Evolutionary conservation across 2,329 filamentous ascomycete species (phyloP), one percentile per base, ranked within the genome.

Genomic region (Sclerotiophoma versabilis): DNA sequence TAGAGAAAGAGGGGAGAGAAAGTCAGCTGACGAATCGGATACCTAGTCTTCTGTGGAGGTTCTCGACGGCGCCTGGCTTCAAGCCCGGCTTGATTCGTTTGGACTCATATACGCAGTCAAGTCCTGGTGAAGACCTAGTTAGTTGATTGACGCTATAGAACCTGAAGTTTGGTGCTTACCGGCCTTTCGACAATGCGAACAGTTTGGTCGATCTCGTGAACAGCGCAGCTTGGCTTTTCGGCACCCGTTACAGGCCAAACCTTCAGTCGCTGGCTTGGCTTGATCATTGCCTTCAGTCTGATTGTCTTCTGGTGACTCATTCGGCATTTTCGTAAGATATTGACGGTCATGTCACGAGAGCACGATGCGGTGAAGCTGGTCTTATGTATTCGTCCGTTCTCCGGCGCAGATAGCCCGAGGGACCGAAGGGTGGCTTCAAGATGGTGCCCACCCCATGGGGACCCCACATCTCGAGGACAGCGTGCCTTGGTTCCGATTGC

Each of bases 51-150:
- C 56, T 51, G 27, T 63, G 60, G 2, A 63, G 41, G 34, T 63
- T 61, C 19, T 63, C 60, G 20, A 63, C 54, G n/a, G 60, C 60
- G n/a, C 60, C 60, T 26, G 56, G 29, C 33, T 63, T 63, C 20
- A 63, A 30, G 5, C 60, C 60, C 14, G 60, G 60, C 34, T 60
- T 62, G 27, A 52, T 37, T 11, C 60, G 54, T 32, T 59, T 63
- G 8, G 58, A 43, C 32, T 64, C 58, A 27, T 64, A 64, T 10
- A 62, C 42, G 42, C 61, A 64, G 1, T 57, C 51, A n/a, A 57
- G 46, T 19, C 59, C 61, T 64, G 15, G 6, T 22, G 2, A 4
- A n/a, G 4, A 20, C 36, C 20, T 26, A 19, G 19, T 17, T 25
- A 36, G 19, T 12, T 17, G 32, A n/a, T 11, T 7, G 5, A n/a